phyloP scores from a whole-genome alignment of 2,329 filamentous ascomycete genomes.

The Ceratocystis cacaofunesta region DNA sequence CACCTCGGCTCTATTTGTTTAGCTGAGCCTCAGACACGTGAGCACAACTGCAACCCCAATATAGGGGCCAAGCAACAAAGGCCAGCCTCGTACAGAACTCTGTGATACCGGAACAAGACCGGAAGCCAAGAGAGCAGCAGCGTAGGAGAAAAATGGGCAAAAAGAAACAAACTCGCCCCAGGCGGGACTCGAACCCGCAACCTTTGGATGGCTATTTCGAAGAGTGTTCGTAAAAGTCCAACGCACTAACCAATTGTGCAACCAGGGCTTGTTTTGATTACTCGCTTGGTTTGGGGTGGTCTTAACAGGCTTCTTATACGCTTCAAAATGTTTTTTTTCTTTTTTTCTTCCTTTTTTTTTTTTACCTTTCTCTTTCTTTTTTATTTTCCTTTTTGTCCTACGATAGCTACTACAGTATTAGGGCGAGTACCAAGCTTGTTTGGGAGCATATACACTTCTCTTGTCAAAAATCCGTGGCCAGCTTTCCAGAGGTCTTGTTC shows the following conservation, averaged over 20 bases:
- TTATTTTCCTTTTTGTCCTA: no score
- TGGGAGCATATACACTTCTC: no score
- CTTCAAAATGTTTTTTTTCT: neutral
- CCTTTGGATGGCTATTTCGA: constrained; percentile 17
- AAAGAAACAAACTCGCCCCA: constrained; percentile 13
- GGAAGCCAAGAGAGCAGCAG: neutral
- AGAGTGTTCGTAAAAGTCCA: constrained; percentile 17
- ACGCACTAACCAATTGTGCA: constrained; percentile 20
- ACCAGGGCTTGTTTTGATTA: constrained; percentile 14
- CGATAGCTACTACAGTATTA: no score
- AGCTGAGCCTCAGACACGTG: no score
- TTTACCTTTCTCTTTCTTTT: neutral
- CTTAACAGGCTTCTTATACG: neutral
- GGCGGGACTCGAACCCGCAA: constrained; percentile 19
- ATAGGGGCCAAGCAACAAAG: neutral
- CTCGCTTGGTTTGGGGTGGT: neutral
- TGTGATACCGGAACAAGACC: neutral
- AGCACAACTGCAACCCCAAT: no score
- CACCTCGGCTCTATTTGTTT: neutral
- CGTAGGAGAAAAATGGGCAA: neutral
- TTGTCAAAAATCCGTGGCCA: no score
- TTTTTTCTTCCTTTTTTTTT: neutral
- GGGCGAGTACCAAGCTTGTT: no score
- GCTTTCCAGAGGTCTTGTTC: no score
- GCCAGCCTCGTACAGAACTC: no score